Evolutionary conservation across 177 flowering plant genomes (phyloP).

Genomic region (Tripterygium wilfordii): DNA sequence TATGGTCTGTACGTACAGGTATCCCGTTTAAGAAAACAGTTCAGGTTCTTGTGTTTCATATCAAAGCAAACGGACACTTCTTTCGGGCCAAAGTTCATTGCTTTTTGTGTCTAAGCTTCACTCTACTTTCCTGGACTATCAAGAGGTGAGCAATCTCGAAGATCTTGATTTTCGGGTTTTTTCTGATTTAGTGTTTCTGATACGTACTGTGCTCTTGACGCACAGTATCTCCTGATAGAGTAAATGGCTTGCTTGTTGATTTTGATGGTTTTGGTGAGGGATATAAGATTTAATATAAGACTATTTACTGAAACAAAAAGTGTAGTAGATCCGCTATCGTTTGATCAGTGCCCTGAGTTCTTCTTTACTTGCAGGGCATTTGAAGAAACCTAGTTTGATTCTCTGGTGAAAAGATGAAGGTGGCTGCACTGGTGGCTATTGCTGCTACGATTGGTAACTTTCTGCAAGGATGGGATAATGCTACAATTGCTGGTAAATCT

Average conservation of each 20-base stretch:
- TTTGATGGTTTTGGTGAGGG: neutral
- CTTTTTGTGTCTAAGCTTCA: too few relatives aligned
- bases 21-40: too few relatives aligned
- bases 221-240: too few relatives aligned
- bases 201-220: too few relatives aligned
- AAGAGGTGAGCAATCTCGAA: too few relatives aligned
- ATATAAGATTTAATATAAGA: neutral
- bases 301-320: neutral
- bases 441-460: conserved; percentile 54
- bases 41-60: too few relatives aligned
- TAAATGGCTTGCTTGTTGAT: neutral
- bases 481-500: conserved; percentile 45
- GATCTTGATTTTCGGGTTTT: too few relatives aligned
- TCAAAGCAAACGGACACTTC: too few relatives aligned
- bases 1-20: too few relatives aligned
- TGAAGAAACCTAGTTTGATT: conserved; percentile 1
- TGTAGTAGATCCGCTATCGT: neutral
- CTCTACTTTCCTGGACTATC: too few relatives aligned
- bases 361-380: conserved; percentile 3
- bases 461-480: conserved; percentile 66
- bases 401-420: conserved; percentile 24
- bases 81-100: too few relatives aligned
- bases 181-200: too few relatives aligned
- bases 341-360: conserved; percentile 4
- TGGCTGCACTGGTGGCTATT: conserved; percentile 45